Base-by-base conservation (phyloP, 495 filamentous ascomycete species). In the Hyaloscypha bicolor region DNA sequence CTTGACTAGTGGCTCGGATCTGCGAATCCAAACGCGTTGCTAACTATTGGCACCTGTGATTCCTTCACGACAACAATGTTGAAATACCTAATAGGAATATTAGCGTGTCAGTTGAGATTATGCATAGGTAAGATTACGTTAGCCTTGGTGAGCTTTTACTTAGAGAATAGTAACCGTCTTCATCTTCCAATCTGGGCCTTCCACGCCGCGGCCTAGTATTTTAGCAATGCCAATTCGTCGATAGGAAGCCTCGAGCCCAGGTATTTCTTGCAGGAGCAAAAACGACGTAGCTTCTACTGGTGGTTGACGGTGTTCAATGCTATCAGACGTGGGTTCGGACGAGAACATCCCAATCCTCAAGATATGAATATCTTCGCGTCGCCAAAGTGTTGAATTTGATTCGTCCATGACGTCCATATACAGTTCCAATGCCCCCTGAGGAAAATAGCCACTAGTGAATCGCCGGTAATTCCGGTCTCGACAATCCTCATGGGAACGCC, bases 201-300 rank as follows among this genome's bases (percentile, higher is more conserved):
- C 52, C 52, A 55, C 53, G 14, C 21, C 37, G 42, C 11, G 42
- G 9, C 42, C 19, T 25, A 31, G 52, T 14, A 64, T 64, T 14
- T 35, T 52, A 12, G 62, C 62, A 30, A 57, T 64, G 2, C 62
- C 62, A 56, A 64, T 64, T 3, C 62, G 48, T 25, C 21, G 33
- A 30, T 64, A 64, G 57, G 48, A 25, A 56, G 19, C 51, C 19
- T 31, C 32, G 9, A 16, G 2, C 11, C 29, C 29, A 32, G 61
- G 51, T 33, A 22, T n/a, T 55, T 63, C 61, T 22, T 53, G 31
- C 11, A 63, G 21, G 35, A 62, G 12, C 16, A 35, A 6, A 30
- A 25, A 62, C 6, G 21, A 21, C n/a, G 59, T 22, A 42, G 59
- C 8, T 31, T 45, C 37, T 21, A 21, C 19, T 30, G 6, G 37